A percentile compares a stretch with the other conserved stretches of the same genome.
Evolutionary conservation across 345 rosid species (phyloP).

Genomic region (Pugionium dolabratum): DNA sequence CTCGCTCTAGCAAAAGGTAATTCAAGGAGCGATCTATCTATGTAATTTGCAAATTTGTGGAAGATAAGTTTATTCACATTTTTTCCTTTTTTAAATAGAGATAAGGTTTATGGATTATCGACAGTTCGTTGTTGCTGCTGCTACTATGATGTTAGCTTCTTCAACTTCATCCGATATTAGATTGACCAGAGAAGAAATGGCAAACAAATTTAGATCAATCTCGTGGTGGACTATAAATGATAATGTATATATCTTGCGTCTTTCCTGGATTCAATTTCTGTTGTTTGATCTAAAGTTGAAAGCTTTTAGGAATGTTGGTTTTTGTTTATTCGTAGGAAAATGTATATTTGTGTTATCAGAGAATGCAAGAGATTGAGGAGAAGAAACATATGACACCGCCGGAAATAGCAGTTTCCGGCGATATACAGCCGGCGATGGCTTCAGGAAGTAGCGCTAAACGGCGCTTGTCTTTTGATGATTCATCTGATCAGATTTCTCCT

Average conservation of each 20-base stretch:
- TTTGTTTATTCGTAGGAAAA: slow-evolving; percentile 54
- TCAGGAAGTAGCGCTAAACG: slow-evolving; percentile 58
- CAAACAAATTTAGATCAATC: slow-evolving; percentile 49
- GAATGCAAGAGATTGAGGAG: slow-evolving; percentile 58
- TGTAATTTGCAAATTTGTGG: no score
- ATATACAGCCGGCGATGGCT: slow-evolving; percentile 21
- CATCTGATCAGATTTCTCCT: slow-evolving; percentile 41
- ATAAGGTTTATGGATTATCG: slow-evolving; percentile 59
- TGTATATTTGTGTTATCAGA: slow-evolving; percentile 52
- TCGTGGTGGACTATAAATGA: slow-evolving; percentile 53
- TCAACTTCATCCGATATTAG: slow-evolving; percentile 38
- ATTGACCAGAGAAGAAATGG: slow-evolving; percentile 60
- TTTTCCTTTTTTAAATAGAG: slow-evolving; percentile 45
- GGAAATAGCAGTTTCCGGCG: neutral
- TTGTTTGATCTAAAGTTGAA: slow-evolving; percentile 10
- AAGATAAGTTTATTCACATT: neutral
- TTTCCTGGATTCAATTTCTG: neutral
- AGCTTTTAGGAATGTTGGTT: neutral
- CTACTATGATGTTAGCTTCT: slow-evolving; percentile 72
- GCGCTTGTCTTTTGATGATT: slow-evolving; percentile 57
- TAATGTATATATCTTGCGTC: slow-evolving; percentile 43
- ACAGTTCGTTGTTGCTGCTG: slow-evolving; percentile 74
- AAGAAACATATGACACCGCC: slow-evolving; percentile 48
- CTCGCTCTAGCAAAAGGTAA: slow-evolving; percentile 60
- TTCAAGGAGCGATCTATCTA: no score